phyloP scores from a whole-genome alignment of 805 yeast species.

The Candida dajiaensis region DNA sequence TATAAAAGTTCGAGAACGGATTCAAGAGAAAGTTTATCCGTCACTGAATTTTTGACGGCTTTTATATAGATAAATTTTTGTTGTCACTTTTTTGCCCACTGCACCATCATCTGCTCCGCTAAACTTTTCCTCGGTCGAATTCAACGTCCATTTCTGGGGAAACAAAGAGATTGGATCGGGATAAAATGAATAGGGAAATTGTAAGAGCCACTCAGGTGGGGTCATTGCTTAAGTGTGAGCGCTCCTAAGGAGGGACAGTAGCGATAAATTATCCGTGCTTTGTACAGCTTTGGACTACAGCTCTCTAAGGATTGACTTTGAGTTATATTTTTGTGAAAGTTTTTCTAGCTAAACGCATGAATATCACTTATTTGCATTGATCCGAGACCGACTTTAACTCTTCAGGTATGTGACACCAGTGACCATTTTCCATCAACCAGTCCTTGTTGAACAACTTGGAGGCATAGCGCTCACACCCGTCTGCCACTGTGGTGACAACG shows the following conservation, averaged over 20 bases:
- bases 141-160: background rate
- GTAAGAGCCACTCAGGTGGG: background rate
- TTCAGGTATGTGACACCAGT: conserved; percentile 19
- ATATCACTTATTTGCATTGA: background rate
- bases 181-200: background rate
- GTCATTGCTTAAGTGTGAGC: too few species aligned
- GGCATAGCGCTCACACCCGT: conserved; percentile 17
- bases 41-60: background rate
- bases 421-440: conserved; percentile 16
- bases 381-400: background rate
- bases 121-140: background rate
- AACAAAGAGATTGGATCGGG: background rate
- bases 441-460: conserved; percentile 17
- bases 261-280: background rate
- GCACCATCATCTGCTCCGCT: background rate
- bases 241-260: background rate
- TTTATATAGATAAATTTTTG: too few species aligned
- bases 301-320: too few species aligned
- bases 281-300: too few species aligned
- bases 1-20: background rate
- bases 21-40: background rate
- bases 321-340: too few species aligned
- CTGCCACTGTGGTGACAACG: conserved; percentile 22
- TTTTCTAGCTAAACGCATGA: background rate
- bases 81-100: background rate